Base-by-base conservation (phyloP, 805 yeast species). In the Alloascoidea hylecoeti region DNA sequence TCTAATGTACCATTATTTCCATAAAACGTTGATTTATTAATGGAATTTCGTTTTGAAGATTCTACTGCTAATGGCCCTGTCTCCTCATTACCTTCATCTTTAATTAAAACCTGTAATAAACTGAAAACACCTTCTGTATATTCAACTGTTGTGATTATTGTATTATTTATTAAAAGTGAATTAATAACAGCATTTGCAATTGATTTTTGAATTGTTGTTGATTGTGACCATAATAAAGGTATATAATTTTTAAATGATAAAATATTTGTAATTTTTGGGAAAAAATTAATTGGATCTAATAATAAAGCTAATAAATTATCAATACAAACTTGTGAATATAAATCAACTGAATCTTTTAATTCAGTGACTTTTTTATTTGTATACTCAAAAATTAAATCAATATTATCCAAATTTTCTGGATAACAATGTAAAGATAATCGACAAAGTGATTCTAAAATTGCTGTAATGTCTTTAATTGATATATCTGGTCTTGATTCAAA, bases 361-460 rank as follows among this genome's bases (percentile, higher is more conserved):
- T 54, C 57, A 5, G 49, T 51, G 39, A 48, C 50, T 34, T 58
- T 58, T n/a, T 55, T 17, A 17, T 28, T 34, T 1, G 84, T 75
- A 51, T 69, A 77, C 41, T 69, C 56, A 53, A 71, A 78, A 17
- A 86, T 63, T 23, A 58, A 56, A 50, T 82, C 76, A 39, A 86
- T 61, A 52, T 81, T 73, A 3, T 63, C 67, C 43, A 63, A 64
- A 41, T 75, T 70, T 0, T 67, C 60, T 4, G 84, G 80, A 50
- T 81, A 81, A 58, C 76, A 82, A 3, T 68, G 63, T 33, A 84
- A 61, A 0, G 85, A 67, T 35, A 88, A 55, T 43, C 68, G 70
- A 38, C 79, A 64, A 19, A 83, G 64, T n/a, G 79, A 71, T 41
- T 76, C 78, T 35, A 84, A 59, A 15, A 86, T 62, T 1, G 69